These are phyloP conservation scores for Aspergillus sp. DNA, from an alignment of 2,329 filamentous ascomycete genomes.

Conservation along the genomic window DNA sequence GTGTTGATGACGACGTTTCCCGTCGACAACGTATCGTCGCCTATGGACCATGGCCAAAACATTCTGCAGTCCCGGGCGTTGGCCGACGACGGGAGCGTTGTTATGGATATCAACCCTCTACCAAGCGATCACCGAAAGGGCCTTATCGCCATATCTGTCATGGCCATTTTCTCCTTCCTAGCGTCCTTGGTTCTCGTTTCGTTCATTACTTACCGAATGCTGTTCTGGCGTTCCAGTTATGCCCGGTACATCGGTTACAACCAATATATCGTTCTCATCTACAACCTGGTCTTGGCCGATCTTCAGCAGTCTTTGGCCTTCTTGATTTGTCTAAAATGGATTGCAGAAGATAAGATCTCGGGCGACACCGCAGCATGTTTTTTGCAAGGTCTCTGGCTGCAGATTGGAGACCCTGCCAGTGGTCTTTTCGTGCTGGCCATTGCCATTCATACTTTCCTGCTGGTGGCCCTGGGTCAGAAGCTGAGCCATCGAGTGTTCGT, in stretches of 20 bases:
- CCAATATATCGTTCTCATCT: constrained; percentile 48
- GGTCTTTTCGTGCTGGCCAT: constrained; percentile 49
- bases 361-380: constrained; percentile 40
- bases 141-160: constrained; percentile 40
- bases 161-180: constrained; percentile 41
- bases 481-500: constrained; percentile 41
- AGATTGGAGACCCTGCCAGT: constrained; percentile 45
- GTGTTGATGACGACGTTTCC: not conserved
- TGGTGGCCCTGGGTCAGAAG: constrained; percentile 42
- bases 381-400: constrained; percentile 45
- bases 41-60: not conserved
- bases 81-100: constrained; percentile 4
- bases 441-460: constrained; percentile 46
- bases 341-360: constrained; percentile 37
- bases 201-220: constrained; percentile 46
- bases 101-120: constrained; percentile 27
- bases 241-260: constrained; percentile 46
- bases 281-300: constrained; percentile 46
- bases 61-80: not conserved
- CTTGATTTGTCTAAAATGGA: constrained; percentile 43
- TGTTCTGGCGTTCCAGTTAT: constrained; percentile 44
- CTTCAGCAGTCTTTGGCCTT: constrained; percentile 47
- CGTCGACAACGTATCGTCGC: not conserved
- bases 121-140: constrained; percentile 30
- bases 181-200: constrained; percentile 36